Conservation (phyloP, 768 basidiomycete species). For the Lactarius psammicola region DNA sequence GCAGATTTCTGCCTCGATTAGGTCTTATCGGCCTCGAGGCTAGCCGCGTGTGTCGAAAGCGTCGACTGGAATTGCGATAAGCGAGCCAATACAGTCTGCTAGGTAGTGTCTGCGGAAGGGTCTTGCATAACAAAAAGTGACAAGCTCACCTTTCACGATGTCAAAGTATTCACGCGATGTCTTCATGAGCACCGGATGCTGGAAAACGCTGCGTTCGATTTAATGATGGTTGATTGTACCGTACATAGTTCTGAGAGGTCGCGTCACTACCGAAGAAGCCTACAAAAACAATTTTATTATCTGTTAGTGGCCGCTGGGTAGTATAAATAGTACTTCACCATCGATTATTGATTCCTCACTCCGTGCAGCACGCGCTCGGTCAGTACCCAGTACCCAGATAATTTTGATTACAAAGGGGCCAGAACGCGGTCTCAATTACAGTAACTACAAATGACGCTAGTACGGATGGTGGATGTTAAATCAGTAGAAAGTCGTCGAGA, state of each 20-base stretch:
- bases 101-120: neutral
- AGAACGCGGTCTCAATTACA: neutral
- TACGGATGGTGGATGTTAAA: neutral
- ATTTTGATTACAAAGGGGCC: no score
- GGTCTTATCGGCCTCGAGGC: conserved; percentile 83
- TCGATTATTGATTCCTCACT: no score
- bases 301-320: neutral
- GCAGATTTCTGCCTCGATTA: conserved; percentile 97
- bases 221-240: no score
- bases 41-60: conserved; percentile 67
- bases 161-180: conserved; percentile 88
- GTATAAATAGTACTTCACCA: no score
- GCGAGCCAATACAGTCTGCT: conserved; percentile 94
- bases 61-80: conserved; percentile 91
- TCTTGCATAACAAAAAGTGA: neutral
- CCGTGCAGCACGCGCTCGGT: no score
- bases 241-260: no score
- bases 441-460: neutral
- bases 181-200: conserved; percentile 87
- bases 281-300: neutral
- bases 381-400: no score
- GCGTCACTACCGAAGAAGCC: neutral
- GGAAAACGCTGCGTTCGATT: conserved; percentile 82
- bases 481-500: neutral
- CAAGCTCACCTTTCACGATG: conserved; percentile 94